Percentiles rank a stretch among this genome's conserved stretches.
phyloP scores from a whole-genome alignment of 1,284 basidiomycete species.

The Phellopilus nigrolimitatus region DNA sequence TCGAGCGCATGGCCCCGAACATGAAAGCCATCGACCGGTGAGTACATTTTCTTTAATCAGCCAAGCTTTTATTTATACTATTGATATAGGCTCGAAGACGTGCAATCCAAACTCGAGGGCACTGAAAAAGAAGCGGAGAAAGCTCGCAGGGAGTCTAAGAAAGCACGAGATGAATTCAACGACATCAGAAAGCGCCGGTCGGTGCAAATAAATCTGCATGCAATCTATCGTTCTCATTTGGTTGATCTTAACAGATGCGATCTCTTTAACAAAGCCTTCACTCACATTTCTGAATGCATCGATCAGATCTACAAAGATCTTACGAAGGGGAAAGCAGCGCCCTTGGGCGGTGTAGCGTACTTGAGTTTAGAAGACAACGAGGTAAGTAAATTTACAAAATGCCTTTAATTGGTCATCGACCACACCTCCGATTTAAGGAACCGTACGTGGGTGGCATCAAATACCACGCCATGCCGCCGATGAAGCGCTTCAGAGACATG shows the following conservation, averaged over 20 bases:
- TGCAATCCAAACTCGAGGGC: conserved; percentile 72
- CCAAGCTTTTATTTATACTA: conserved; percentile 10
- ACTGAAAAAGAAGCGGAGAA: conserved; percentile 76
- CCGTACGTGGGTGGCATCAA: conserved; percentile 95
- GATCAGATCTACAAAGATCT: conserved; percentile 98
- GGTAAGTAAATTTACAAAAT: conserved; percentile 39
- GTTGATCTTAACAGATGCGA: conserved; percentile 49
- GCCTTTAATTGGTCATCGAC: not conserved
- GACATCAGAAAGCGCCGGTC: conserved; percentile 82
- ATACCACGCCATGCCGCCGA: conserved; percentile 98
- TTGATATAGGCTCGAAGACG: conserved; percentile 75
- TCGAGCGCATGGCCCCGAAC: conserved; percentile 94
- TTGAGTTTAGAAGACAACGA: conserved; percentile 94
- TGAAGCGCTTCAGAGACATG: conserved; percentile 99
- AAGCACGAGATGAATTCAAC: conserved; percentile 87
- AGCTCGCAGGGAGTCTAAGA: conserved; percentile 79
- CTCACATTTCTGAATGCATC: conserved; percentile 91
- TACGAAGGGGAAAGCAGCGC: conserved; percentile 89
- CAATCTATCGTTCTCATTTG: not conserved
- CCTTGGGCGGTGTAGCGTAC: conserved; percentile 95
- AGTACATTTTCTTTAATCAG: conserved; percentile 22
- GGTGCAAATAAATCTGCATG: conserved; percentile 25
- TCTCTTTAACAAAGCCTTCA: conserved; percentile 94
- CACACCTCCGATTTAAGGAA: conserved; percentile 52
- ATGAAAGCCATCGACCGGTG: conserved; percentile 91